phyloP scores from a whole-genome alignment of 768 basidiomycete species.

The Strobilomyces confusus region DNA sequence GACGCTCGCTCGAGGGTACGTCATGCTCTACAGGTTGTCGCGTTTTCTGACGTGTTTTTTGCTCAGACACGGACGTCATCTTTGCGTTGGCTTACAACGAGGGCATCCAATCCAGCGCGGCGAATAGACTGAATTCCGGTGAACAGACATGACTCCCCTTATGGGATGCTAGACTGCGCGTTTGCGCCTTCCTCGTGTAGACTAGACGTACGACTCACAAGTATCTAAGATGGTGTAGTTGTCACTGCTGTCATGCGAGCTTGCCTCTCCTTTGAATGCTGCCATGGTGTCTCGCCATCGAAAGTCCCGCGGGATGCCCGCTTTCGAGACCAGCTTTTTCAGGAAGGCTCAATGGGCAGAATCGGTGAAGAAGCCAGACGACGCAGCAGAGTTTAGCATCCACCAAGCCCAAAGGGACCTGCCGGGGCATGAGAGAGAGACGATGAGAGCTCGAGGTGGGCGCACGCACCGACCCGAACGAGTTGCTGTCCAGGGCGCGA shows the following conservation, averaged over 20 bases:
- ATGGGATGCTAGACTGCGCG: too few species aligned
- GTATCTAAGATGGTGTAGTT: not conserved
- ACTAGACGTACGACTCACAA: not conserved
- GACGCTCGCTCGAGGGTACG: slow-evolving; percentile 53
- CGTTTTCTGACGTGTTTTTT: not conserved
- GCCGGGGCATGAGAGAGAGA: not conserved
- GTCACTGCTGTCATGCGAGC: slow-evolving; percentile 14
- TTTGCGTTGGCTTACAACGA: slow-evolving; percentile 45
- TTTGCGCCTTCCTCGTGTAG: too few species aligned
- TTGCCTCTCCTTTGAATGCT: slow-evolving; percentile 29
- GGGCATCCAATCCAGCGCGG: slow-evolving; percentile 24
- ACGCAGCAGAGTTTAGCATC: slow-evolving; percentile 48
- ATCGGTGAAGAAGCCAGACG: slow-evolving; percentile 49
- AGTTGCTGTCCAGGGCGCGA: slow-evolving; percentile 67
- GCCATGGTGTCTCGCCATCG: slow-evolving; percentile 29
- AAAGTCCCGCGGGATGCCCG: slow-evolving; percentile 20
- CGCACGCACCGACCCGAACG: slow-evolving; percentile 61
- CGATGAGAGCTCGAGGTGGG: not conserved
- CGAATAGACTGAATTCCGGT: slow-evolving; percentile 3
- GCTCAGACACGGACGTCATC: slow-evolving; percentile 42
- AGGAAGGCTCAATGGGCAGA: slow-evolving; percentile 34
- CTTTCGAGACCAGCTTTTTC: slow-evolving; percentile 14
- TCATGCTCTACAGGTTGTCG: not conserved
- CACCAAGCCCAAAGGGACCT: slow-evolving; percentile 45
- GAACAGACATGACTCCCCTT: not conserved